Conservation (phyloP, 1,139 yeast genomes). For the Trichomonascaceae sp. region DNA sequence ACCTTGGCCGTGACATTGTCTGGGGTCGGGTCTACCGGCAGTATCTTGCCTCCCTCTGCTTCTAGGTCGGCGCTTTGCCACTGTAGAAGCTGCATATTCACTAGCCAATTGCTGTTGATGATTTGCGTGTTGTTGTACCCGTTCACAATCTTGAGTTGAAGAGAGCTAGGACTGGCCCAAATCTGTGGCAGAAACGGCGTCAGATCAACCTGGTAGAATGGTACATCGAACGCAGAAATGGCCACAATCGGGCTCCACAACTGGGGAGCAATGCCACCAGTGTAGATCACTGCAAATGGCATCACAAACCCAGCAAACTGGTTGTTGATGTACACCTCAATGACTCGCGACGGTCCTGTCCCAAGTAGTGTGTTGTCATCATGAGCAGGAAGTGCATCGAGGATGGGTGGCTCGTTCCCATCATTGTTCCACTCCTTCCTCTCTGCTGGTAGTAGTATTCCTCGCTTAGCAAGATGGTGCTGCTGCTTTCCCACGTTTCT, state of each 20-base stretch:
- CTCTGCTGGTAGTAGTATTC: background rate
- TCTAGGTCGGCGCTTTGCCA: constrained; percentile 18
- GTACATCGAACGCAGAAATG: constrained; percentile 58
- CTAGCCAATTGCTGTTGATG: background rate
- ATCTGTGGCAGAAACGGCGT: constrained; percentile 52
- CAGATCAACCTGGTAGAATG: constrained; percentile 50
- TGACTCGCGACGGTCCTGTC: constrained; percentile 30
- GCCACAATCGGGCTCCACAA: constrained; percentile 74
- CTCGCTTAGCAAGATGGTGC: constrained; percentile 10
- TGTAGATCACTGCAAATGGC: constrained; percentile 40
- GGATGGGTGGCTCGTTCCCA: no score
- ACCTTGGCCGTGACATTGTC: no score
- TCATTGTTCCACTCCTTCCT: no score
- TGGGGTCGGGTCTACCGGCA: no score
- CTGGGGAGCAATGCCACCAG: constrained; percentile 71
- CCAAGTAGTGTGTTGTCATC: background rate
- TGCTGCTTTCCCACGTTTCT: background rate
- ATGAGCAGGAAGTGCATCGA: no score
- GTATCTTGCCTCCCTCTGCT: no score
- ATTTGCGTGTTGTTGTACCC: constrained; percentile 1
- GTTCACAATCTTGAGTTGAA: background rate
- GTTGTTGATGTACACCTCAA: constrained; percentile 23
- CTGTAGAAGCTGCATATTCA: constrained; percentile 1
- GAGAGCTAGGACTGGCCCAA: constrained; percentile 26
- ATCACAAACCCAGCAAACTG: constrained; percentile 24